Evolutionary conservation across 345 rosid genomes (phyloP), one percentile per base, ranked within the genome.

Genomic region (Salix udensis): DNA sequence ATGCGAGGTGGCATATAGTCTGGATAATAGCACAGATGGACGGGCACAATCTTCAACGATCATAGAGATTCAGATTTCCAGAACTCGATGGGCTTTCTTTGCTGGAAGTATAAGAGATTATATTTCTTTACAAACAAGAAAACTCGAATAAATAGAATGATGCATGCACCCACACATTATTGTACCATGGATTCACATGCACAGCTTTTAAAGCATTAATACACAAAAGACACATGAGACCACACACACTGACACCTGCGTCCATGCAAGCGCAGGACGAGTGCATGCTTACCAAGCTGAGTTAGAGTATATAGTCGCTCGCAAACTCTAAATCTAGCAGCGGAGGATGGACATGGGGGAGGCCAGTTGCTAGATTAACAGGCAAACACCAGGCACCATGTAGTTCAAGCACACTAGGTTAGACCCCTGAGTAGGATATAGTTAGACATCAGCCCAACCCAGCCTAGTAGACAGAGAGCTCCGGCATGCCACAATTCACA

Each of bases 21-120:
- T 8, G 2, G 68, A 60, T 60, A 42, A 40, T 21, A 30, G 72
- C 64, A 14, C 39, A 67, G 50, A 24, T 12, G 61, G 68, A 18
- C 60, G 64, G 52, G 39, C 14, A 30, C 19, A 28, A 36, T 39
- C 71, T 23, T 58, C 13, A 0, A 5, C 30, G 48, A 65, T 86
- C 85, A 89, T 1, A 44, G 60, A 55, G 83, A 62, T 24, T 86
- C 55, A 67, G 91, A 81, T 75, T 64, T 88, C 93, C 93, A 88
- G 81, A 89, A 88, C 66, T 91, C 86, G 3, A 81, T 62, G 21
- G 86, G 89, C 79, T 86, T 89, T 68, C 89, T 81, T 72, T 91
- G 96, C 93, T 88, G 88, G 58, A 64, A 26, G 52, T 40, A 18
- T 3, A 36, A 0, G 23, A 3, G 65, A 34, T 69, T 68, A 53